These are phyloP conservation scores for Meredithiella fracta DNA, from an alignment of 2,329 filamentous ascomycete genomes.

Conservation along the genomic window DNA sequence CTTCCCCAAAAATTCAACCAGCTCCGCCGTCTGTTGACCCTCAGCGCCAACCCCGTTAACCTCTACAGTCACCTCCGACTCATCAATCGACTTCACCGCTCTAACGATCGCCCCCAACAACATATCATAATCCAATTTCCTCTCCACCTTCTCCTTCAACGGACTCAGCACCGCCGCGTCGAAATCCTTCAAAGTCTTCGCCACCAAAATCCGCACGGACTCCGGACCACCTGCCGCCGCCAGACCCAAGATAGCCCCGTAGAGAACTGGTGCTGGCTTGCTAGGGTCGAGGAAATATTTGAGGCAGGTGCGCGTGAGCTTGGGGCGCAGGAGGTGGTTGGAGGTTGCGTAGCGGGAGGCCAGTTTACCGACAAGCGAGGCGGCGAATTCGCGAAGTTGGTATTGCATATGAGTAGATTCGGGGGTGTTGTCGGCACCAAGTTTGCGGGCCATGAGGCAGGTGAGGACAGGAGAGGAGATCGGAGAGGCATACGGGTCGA, in stretches of 20 bases:
- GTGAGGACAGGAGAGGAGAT: conserved; percentile 81
- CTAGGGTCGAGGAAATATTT: conserved; percentile 81
- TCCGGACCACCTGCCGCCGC: conserved; percentile 55
- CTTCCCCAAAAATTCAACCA: conserved; percentile 39
- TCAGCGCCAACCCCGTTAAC: conserved; percentile 8
- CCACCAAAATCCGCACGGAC: conserved; percentile 38
- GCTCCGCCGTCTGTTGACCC: conserved; percentile 25
- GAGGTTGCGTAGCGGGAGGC: conserved; percentile 65
- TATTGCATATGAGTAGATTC: conserved; percentile 50
- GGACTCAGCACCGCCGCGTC: conserved; percentile 37
- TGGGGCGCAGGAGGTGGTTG: conserved; percentile 68
- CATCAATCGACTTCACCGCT: conserved; percentile 30
- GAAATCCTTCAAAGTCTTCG: conserved; percentile 39
- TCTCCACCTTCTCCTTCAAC: conserved; percentile 33
- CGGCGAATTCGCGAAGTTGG: conserved; percentile 67
- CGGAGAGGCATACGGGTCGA: conserved; percentile 42
- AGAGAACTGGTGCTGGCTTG: conserved; percentile 69
- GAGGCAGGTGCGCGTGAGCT: conserved; percentile 81
- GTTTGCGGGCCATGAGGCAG: conserved; percentile 62
- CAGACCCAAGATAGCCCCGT: conserved; percentile 71
- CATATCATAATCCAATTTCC: conserved; percentile 36
- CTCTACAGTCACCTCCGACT: conserved; percentile 18
- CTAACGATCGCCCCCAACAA: conserved; percentile 40
- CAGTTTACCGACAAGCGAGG: conserved; percentile 64
- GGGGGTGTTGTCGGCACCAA: conserved; percentile 43